These are phyloP conservation scores for Aspergillus chevalieri DNA, from an alignment of 2,329 filamentous ascomycete genomes.

Conservation along the genomic window DNA sequence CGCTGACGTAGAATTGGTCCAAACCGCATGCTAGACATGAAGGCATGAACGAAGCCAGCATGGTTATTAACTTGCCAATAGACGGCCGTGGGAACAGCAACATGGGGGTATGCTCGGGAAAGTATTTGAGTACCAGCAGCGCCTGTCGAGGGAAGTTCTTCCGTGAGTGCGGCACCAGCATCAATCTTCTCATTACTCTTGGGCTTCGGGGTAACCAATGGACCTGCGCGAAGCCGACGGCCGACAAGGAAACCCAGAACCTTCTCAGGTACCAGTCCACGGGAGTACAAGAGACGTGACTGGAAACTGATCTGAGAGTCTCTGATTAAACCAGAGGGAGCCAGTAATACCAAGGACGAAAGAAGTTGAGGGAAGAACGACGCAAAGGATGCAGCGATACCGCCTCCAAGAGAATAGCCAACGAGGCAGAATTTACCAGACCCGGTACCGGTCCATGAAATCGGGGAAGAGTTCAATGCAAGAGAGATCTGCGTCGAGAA, in stretches of 20 bases:
- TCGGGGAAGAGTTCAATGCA: constrained; percentile 61
- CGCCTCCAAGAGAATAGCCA: constrained; percentile 76
- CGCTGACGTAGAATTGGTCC: constrained; percentile 61
- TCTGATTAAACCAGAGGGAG: constrained; percentile 72
- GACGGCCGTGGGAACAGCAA: constrained; percentile 59
- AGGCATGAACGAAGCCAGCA: constrained; percentile 61
- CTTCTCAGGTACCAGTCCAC: constrained; percentile 54
- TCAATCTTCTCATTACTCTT: constrained; percentile 29
- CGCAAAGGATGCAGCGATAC: constrained; percentile 64
- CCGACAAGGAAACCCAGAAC: constrained; percentile 49
- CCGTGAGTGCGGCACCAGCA: constrained; percentile 35
- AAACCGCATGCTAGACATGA: constrained; percentile 64
- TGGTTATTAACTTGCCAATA: constrained; percentile 65
- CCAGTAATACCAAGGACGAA: constrained; percentile 65
- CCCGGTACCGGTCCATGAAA: constrained; percentile 56
- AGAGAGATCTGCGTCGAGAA: constrained; percentile 68
- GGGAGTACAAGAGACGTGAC: constrained; percentile 58
- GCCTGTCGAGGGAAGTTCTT: constrained; percentile 32
- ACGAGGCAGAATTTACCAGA: constrained; percentile 60
- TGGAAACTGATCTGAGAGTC: constrained; percentile 54
- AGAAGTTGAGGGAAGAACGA: constrained; percentile 64
- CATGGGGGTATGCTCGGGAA: constrained; percentile 45
- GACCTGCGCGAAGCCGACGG: constrained; percentile 43
- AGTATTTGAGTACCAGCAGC: constrained; percentile 42
- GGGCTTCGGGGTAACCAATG: constrained; percentile 27